Evolutionary conservation across 179 eudicot genomes (phyloP), one percentile per base, ranked within the genome.

Genomic region (Silene vulgaris): DNA sequence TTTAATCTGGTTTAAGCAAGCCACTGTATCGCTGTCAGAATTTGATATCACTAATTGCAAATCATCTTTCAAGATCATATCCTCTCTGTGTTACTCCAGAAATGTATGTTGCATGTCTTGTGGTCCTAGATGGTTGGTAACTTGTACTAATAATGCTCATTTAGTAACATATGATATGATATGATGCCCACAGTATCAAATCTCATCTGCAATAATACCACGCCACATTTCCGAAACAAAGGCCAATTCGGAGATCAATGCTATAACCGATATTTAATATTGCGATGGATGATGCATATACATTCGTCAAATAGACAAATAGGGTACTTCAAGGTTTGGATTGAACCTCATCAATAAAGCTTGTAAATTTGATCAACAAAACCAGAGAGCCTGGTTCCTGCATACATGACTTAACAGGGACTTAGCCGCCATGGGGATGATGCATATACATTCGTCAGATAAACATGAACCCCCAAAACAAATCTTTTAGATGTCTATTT

Each of bases 11-110:
- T 72, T 65, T 72, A 50, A 68, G 65, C 56, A 73, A 54, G 21
- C 67, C 26, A 65, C 62, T 26, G 54, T 37, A 9, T 16, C 32
- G 70, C 23, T 80, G 83, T 80, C 80, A 76, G 77, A 45, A 65
- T 9, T 56, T 75, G 79, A 32, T 30, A 59, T 56, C 73, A 63
- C 54, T 57, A 43, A 43, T 50, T 23, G 29, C 74, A 60, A 60
- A 73, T 67, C 67, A 54, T 65, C 68, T 72, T 21, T 76, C 35
- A 66, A 72, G 71, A 72, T 76, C 50, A 63, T 17, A 52, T 65
- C 48, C 14, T 35, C 52, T 40, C 72, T 37, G 54, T 68, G 72
- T 68, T 13, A 7, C 63, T 50, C 20, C 5, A 14, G 16, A n/a
- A 62, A 52, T 12, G 54, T 13, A 26, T 71, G 62, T 69, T 71